Evolutionary conservation across 2,329 filamentous ascomycete species (phyloP).

Genomic region (Talaromyces funiculosus): DNA sequence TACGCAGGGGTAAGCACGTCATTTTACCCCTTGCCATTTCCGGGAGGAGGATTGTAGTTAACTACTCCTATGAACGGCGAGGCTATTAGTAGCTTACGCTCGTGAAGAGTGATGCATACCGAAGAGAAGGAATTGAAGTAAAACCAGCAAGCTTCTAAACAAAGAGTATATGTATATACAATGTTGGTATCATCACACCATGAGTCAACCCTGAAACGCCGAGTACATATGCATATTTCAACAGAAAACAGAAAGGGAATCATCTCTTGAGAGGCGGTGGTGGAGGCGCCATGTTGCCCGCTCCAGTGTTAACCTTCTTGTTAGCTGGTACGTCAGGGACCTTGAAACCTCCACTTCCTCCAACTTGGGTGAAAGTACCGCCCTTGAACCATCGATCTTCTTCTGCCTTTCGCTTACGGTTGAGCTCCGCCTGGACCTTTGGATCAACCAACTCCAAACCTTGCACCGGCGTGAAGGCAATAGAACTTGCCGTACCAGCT

Average conservation of each 20-base stretch:
- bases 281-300: conserved; percentile 49
- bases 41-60: not conserved
- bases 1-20: conserved; percentile 1
- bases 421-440: conserved; percentile 80
- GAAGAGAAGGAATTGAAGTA: not conserved
- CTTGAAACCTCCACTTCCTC: conserved; percentile 66
- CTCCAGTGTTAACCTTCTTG: conserved; percentile 67
- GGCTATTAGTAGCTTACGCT: not conserved
- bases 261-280: conserved; percentile 27
- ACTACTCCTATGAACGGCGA: too few relatives aligned
- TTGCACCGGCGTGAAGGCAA: conserved; percentile 92
- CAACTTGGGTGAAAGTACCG: conserved; percentile 90
- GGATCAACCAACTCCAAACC: conserved; percentile 93
- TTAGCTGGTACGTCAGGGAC: conserved; percentile 67
- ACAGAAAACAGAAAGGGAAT: not conserved
- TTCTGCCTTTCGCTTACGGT: conserved; percentile 84
- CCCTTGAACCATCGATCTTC: conserved; percentile 96
- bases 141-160: not conserved
- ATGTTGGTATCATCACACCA: conserved; percentile 14
- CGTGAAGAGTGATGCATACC: not conserved
- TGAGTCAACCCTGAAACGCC: conserved; percentile 6
- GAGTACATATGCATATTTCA: conserved; percentile 10
- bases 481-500: conserved; percentile 72
- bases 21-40: conserved; percentile 5
- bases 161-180: not conserved